Base-by-base conservation (phyloP, 805 yeast species). In the Metschnikowia cerradonensis region DNA sequence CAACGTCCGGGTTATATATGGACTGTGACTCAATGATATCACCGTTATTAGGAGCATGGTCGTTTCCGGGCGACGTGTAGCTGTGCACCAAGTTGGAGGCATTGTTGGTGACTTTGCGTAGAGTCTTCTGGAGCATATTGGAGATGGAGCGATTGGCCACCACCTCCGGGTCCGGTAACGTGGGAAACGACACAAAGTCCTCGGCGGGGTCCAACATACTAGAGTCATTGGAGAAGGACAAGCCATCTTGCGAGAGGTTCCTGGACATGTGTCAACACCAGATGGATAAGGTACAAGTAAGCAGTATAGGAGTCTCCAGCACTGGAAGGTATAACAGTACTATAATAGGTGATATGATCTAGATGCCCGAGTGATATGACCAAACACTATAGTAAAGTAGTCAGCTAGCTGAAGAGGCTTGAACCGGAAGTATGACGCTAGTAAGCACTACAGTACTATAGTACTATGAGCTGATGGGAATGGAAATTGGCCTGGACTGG, bases 101-200 rank as follows among this genome's bases (percentile, higher is more conserved):
- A 55, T 73, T 73, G 52, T 66, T 67, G 36, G 77, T 73, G 30
- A 73, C 78, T 48, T 72, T 65, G 35, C 75, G 60, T 10, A 73
- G 54, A 0, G 78, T 73, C 48, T 65, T 68, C 40, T 73, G 56
- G 52, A 73, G 60, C 34, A 73, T 63, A 11, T 64, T 61, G 10
- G 74, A 61, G 17, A 73, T 53, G 5, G 75, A 66, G 51, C 65
- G 64, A 48, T 65, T 53, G 42, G 65, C 62, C 15, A 66, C 70
- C 41, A 62, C 61, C 48, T 72, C 71, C 2, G 77, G 77, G 58
- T 73, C 77, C 6, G 77, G 75, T 19, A 73, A 59, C 6, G 70
- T 71, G 8, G 78, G 78, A 47, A 73, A 73, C 34, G 77, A 72
- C 39, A 67, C 66, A 52, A 66, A 73, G 57, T 73, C 77, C 14